Conservation (phyloP, 169 alveolate genomes). For the Plasmodium knowlesi region DNA sequence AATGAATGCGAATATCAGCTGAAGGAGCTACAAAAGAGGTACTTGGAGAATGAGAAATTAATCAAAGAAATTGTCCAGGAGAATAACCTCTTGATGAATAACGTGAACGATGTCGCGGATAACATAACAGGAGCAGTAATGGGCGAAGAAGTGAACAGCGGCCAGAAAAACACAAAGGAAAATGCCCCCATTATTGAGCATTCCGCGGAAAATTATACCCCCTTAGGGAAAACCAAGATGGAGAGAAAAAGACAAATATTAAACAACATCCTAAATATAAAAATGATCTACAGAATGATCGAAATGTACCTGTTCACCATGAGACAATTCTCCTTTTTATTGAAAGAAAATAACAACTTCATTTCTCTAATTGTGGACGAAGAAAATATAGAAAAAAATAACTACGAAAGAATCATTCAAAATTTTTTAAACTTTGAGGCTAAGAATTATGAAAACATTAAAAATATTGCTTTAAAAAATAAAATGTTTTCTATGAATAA, state of each 20-base stretch:
- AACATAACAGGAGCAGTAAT: neutral
- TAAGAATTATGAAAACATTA: constrained; percentile 66
- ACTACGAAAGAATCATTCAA: constrained; percentile 54
- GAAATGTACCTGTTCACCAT: constrained; percentile 72
- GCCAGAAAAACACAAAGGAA: neutral
- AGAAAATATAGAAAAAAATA: constrained; percentile 26
- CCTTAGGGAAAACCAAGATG: neutral
- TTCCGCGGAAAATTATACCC: neutral
- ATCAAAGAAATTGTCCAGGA: constrained; percentile 67
- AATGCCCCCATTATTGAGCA: neutral
- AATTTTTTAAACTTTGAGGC: constrained; percentile 42
- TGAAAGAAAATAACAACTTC: constrained; percentile 60
- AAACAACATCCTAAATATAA: constrained; percentile 55
- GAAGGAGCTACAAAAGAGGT: constrained; percentile 24
- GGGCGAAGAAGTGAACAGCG: neutral
- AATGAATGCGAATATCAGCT: constrained; percentile 65
- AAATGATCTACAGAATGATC: constrained; percentile 43
- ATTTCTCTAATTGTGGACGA: constrained; percentile 63
- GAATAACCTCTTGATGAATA: constrained; percentile 14
- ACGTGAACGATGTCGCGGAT: neutral
- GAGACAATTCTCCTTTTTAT: constrained; percentile 50
- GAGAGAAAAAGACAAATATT: constrained; percentile 66
- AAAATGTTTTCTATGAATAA: constrained; percentile 23
- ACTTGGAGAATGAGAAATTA: constrained; percentile 59
- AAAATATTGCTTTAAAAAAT: constrained; percentile 22